phyloP scores from a whole-genome alignment of 768 basidiomycete species.

The Suillus fuscotomentosus region DNA sequence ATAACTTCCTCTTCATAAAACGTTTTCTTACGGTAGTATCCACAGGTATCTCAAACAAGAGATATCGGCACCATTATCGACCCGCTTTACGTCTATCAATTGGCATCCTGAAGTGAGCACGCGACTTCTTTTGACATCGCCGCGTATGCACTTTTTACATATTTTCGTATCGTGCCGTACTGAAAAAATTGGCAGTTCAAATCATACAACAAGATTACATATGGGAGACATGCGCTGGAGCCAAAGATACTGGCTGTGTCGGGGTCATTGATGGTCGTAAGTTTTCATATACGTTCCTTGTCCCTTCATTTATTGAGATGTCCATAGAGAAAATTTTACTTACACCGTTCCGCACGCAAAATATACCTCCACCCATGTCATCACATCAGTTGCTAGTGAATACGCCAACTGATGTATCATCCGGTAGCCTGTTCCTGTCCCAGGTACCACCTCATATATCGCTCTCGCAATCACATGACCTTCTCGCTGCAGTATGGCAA shows the following conservation, averaged over 20 bases:
- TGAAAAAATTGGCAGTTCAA: conserved; percentile 34
- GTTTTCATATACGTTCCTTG: conserved; percentile 23
- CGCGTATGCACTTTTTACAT: conserved; percentile 44
- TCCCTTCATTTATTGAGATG: background rate
- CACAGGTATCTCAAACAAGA: conserved; percentile 93
- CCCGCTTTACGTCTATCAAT: conserved; percentile 65
- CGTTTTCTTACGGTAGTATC: conserved; percentile 1
- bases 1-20: background rate
- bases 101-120: conserved; percentile 90
- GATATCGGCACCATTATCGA: conserved; percentile 49
- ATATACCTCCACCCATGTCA: conserved; percentile 98
- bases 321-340: conserved; percentile 67
- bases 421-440: background rate
- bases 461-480: conserved; percentile 57
- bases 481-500: conserved; percentile 68
- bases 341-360: conserved; percentile 92
- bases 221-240: conserved; percentile 81
- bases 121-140: conserved; percentile 62
- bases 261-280: conserved; percentile 87
- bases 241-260: conserved; percentile 79
- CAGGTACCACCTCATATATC: conserved; percentile 58
- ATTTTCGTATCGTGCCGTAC: background rate
- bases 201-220: conserved; percentile 61
- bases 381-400: conserved; percentile 47
- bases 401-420: conserved; percentile 4